Conservation (phyloP, 2,329 filamentous ascomycete species). For the Beauveria brongniartii region DNA sequence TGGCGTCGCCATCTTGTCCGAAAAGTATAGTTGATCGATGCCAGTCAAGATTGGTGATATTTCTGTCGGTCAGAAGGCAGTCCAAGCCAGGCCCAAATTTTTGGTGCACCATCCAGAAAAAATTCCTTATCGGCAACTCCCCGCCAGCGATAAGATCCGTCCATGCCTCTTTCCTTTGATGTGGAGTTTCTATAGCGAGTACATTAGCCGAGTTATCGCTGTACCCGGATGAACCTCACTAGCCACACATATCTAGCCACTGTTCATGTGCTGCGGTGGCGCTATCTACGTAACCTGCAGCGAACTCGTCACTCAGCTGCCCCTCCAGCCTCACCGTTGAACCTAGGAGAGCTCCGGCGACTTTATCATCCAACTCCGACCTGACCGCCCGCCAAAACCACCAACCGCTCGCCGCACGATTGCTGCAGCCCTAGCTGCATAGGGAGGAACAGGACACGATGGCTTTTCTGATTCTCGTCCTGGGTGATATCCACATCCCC, state of each 20-base stretch:
- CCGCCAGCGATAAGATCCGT: slow-evolving; percentile 15
- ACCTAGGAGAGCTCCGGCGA: slow-evolving; percentile 15
- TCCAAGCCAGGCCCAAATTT: slow-evolving; percentile 7
- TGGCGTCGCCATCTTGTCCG: slow-evolving; percentile 38
- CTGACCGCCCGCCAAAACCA: slow-evolving; percentile 3
- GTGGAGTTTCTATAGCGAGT: not conserved
- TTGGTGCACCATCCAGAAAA: slow-evolving; percentile 14
- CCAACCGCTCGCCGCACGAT: slow-evolving; percentile 14
- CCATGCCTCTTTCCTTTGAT: not conserved
- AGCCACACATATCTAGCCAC: not conserved
- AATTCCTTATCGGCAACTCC: slow-evolving; percentile 18
- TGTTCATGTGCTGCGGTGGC: not conserved
- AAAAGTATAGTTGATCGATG: slow-evolving; percentile 11
- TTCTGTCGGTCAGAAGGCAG: not conserved
- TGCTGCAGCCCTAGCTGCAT: slow-evolving; percentile 8
- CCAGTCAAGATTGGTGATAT: not conserved
- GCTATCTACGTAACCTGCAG: not conserved
- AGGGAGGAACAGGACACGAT: slow-evolving; percentile 42
- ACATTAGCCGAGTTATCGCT: slow-evolving; percentile 20
- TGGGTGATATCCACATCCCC: slow-evolving; percentile 89
- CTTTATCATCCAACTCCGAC: not conserved
- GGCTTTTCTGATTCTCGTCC: slow-evolving; percentile 83
- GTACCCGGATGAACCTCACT: slow-evolving; percentile 19
- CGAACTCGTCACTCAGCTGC: slow-evolving; percentile 17
- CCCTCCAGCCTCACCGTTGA: slow-evolving; percentile 20